phyloP scores from a whole-genome alignment of 371 early-diverging fungal genomes.

The Ordospora pajunii region DNA sequence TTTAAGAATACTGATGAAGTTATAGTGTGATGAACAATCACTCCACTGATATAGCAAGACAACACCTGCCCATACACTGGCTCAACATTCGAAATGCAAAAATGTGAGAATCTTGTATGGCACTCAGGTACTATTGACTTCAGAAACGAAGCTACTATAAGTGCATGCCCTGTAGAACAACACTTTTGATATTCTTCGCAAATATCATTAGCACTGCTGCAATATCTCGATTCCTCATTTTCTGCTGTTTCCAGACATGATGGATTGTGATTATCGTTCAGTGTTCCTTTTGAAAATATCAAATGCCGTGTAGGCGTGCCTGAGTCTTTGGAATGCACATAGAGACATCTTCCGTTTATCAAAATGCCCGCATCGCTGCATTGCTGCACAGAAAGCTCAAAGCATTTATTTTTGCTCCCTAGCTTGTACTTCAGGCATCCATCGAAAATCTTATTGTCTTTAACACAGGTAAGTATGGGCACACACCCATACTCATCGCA shows the following conservation, averaged over 20 bases:
- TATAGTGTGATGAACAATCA: not conserved
- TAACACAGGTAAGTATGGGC: not conserved
- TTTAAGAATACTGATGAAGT: not conserved
- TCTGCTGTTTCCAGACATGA: not conserved
- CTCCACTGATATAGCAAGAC: not conserved
- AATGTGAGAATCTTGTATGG: not conserved
- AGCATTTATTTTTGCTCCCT: not conserved
- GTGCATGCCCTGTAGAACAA: not conserved
- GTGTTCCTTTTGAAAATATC: not conserved
- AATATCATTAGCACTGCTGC: not conserved
- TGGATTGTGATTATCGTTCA: not conserved
- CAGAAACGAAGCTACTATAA: not conserved
- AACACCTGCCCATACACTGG: not conserved
- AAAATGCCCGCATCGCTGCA: not conserved
- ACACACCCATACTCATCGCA: not conserved
- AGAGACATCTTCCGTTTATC: not conserved
- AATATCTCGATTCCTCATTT: not conserved
- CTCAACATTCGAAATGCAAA: conserved; percentile 6
- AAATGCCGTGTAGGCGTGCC: not conserved
- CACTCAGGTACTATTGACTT: not conserved
- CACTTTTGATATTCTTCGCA: not conserved
- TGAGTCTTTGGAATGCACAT: not conserved
- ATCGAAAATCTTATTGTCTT: not conserved
- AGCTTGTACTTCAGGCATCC: conserved; percentile 12
- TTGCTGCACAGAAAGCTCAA: not conserved